phyloP scores from a whole-genome alignment of 2,329 filamentous ascomycete species.

The Colletotrichum sp. region DNA sequence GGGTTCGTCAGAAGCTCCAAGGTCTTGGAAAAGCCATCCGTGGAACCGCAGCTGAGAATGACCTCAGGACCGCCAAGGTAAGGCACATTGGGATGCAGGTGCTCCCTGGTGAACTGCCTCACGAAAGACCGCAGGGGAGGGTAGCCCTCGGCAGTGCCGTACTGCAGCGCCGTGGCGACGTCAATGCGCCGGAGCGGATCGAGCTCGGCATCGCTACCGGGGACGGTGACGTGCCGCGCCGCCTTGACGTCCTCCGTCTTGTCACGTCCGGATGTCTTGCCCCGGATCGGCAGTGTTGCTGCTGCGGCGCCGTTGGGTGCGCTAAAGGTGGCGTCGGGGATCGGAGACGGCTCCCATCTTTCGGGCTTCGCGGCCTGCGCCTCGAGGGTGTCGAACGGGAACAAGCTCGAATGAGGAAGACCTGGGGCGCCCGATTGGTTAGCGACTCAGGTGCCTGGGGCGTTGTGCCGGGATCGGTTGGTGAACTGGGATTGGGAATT shows the following conservation, averaged over 20 bases:
- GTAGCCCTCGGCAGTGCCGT: constrained; percentile 83
- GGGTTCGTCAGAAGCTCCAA: constrained; percentile 77
- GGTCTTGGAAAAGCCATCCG: constrained; percentile 83
- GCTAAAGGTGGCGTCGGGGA: constrained; percentile 36
- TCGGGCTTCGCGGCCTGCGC: constrained; percentile 77
- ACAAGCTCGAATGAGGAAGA: constrained; percentile 80
- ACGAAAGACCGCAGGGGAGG: constrained; percentile 80
- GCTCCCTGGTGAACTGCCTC: constrained; percentile 76
- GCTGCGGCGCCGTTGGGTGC: constrained; percentile 37
- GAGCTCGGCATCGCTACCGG: constrained; percentile 59
- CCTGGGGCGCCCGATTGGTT: constrained; percentile 51
- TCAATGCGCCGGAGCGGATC: constrained; percentile 77
- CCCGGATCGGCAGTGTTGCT: constrained; percentile 25
- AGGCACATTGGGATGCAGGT: constrained; percentile 81
- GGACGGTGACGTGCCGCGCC: constrained; percentile 69
- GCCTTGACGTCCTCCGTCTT: constrained; percentile 21
- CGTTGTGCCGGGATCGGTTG: not conserved
- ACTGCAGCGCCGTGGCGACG: constrained; percentile 82
- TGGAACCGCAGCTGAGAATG: constrained; percentile 80
- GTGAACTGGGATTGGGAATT: not conserved
- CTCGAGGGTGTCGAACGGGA: constrained; percentile 91
- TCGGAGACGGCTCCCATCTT: constrained; percentile 75
- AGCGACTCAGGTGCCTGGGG: not conserved
- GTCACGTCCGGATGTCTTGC: not conserved
- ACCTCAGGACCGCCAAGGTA: constrained; percentile 80